Conservation (phyloP, 2,329 filamentous ascomycete genomes). For the Cryphonectria japonica region DNA sequence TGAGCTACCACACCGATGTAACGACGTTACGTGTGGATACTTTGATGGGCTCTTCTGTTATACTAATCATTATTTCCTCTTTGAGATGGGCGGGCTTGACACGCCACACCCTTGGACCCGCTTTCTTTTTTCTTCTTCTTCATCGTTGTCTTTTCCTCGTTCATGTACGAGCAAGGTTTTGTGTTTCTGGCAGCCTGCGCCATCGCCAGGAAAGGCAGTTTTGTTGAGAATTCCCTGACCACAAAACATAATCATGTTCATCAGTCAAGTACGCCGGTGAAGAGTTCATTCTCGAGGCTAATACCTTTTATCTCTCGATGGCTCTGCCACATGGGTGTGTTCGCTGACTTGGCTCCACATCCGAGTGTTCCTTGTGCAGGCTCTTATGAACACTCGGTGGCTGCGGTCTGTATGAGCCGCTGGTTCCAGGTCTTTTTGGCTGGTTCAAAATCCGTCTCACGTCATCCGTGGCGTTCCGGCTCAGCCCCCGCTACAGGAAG, state of each 20-base stretch:
- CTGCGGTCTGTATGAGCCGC: neutral
- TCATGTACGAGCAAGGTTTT: neutral
- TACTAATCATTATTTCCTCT: conserved; percentile 26
- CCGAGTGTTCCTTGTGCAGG: neutral
- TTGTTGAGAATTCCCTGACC: neutral
- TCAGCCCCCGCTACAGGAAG: neutral
- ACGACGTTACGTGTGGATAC: neutral
- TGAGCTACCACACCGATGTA: neutral
- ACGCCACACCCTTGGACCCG: neutral
- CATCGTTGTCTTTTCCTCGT: neutral
- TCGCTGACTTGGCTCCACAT: neutral
- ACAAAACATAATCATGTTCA: neutral
- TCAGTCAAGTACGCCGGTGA: neutral
- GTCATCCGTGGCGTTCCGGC: neutral
- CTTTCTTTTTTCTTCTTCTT: neutral
- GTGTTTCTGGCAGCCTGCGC: too few relatives aligned
- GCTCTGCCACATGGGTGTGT: neutral
- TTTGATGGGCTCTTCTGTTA: neutral
- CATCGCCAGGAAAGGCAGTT: neutral
- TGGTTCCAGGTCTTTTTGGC: neutral
- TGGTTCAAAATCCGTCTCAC: neutral
- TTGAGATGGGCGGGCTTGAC: neutral
- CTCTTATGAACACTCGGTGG: neutral
- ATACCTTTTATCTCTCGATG: neutral
- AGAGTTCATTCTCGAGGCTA: neutral